Conservation (phyloP, 176 grass and related monocot species). For the sorghum (Sorghum bicolor) region DNA sequence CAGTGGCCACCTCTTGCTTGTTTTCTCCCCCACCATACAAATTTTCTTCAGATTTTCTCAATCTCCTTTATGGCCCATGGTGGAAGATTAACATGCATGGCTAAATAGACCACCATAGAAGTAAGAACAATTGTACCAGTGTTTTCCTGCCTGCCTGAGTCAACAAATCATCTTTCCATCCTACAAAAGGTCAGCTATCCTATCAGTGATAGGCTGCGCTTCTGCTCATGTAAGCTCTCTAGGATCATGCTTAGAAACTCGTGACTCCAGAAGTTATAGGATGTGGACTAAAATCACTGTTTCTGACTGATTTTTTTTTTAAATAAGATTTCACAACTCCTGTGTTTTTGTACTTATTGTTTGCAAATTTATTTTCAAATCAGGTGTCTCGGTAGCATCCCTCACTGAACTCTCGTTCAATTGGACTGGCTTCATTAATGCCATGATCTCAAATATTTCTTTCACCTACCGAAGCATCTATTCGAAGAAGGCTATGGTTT, state of each 20-base stretch:
- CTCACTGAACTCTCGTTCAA: slow-evolving; percentile 96
- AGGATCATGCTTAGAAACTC: not conserved
- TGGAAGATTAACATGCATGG: not conserved
- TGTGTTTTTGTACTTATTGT: not conserved
- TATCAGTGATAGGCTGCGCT: not conserved
- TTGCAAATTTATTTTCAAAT: slow-evolving; percentile 18
- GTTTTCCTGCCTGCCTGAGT: not conserved
- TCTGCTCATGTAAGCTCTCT: not conserved
- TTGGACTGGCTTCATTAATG: slow-evolving; percentile 94
- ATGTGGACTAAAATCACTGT: slow-evolving; percentile 10
- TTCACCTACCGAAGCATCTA: slow-evolving; percentile 99
- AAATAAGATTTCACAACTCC: not conserved
- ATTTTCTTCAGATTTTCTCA: not conserved
- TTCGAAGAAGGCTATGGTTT: slow-evolving; percentile 99
- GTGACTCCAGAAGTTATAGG: not conserved
- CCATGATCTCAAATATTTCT: slow-evolving; percentile 98
- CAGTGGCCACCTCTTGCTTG: not conserved
- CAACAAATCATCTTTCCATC: not conserved
- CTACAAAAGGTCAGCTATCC: not conserved
- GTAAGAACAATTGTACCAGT: not conserved
- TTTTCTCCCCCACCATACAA: not conserved
- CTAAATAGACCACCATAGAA: not conserved
- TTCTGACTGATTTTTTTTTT: not conserved
- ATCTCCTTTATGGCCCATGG: not conserved
- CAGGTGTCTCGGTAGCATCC: slow-evolving; percentile 97